phyloP scores from a whole-genome alignment of 192 early-diverging fungal species.

The Coemansia pectinata region DNA sequence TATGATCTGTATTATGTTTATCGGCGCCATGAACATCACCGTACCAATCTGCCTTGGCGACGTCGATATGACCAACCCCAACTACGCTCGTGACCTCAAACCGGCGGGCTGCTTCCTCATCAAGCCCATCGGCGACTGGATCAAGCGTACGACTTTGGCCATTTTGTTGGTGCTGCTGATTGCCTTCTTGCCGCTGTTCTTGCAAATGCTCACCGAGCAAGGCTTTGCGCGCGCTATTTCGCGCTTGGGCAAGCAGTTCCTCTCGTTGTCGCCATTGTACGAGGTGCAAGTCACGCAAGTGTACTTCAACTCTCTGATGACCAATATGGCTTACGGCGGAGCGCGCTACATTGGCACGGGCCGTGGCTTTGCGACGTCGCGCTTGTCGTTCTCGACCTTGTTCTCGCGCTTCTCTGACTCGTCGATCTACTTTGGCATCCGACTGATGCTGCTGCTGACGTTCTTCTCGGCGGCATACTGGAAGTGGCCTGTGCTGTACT shows the following conservation, averaged over 20 bases:
- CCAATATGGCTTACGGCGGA: slow-evolving; percentile 76
- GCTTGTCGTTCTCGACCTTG: slow-evolving; percentile 70
- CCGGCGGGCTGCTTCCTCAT: slow-evolving; percentile 70
- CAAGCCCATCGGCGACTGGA: slow-evolving; percentile 76
- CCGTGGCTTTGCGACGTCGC: slow-evolving; percentile 81
- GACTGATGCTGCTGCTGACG: slow-evolving; percentile 68
- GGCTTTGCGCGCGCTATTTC: slow-evolving; percentile 70
- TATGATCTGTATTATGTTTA: slow-evolving; percentile 75
- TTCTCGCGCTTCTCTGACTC: slow-evolving; percentile 76
- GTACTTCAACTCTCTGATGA: slow-evolving; percentile 77
- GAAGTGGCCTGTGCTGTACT: slow-evolving; percentile 73
- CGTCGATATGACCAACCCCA: slow-evolving; percentile 58
- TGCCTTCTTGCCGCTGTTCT: slow-evolving; percentile 76
- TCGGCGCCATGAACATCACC: slow-evolving; percentile 69
- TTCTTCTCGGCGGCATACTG: slow-evolving; percentile 75
- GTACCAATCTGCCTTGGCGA: slow-evolving; percentile 62
- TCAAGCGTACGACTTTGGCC: slow-evolving; percentile 76
- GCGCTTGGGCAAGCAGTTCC: slow-evolving; percentile 76
- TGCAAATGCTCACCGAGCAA: slow-evolving; percentile 83
- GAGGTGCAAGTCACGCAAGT: slow-evolving; percentile 87
- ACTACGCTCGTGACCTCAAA: slow-evolving; percentile 50
- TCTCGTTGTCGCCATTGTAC: slow-evolving; percentile 81
- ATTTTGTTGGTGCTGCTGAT: slow-evolving; percentile 82
- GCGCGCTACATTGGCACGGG: slow-evolving; percentile 86
- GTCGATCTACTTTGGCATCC: slow-evolving; percentile 74